These are phyloP conservation scores for Pelomyxa schiedti DNA, from an alignment of 78 protist genomes.

Conservation along the genomic window DNA sequence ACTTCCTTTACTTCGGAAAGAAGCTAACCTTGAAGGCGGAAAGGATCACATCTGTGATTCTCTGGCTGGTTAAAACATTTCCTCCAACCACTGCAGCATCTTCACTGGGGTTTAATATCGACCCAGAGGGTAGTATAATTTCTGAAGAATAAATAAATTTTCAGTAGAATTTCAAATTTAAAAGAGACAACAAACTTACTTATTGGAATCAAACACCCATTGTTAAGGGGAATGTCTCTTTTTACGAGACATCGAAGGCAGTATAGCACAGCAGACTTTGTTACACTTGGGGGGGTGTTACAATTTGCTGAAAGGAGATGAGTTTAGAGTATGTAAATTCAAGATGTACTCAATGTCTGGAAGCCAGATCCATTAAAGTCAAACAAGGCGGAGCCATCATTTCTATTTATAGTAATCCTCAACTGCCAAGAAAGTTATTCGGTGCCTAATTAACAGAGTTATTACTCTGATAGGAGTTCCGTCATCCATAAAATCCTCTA, in stretches of 20 bases:
- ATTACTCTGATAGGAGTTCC: slow-evolving; percentile 72
- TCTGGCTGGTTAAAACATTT: slow-evolving; percentile 84
- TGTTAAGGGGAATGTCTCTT: slow-evolving; percentile 83
- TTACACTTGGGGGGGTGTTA: slow-evolving; percentile 80
- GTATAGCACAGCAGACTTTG: slow-evolving; percentile 76
- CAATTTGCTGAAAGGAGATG: slow-evolving; percentile 67
- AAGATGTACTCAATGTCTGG: too few species aligned
- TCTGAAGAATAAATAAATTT: slow-evolving; percentile 72
- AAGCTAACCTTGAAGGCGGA: slow-evolving; percentile 68
- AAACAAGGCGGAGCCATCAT: slow-evolving; percentile 38
- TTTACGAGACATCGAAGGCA: slow-evolving; percentile 70
- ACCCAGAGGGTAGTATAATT: slow-evolving; percentile 39
- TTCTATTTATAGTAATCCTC: slow-evolving; percentile 45
- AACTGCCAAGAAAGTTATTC: slow-evolving; percentile 2
- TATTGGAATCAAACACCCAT: slow-evolving; percentile 28
- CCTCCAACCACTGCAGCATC: slow-evolving; percentile 91
- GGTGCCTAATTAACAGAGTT: background rate
- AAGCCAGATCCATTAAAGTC: slow-evolving; percentile 77
- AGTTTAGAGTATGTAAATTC: too few species aligned
- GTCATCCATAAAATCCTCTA: slow-evolving; percentile 82
- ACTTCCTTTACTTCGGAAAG: slow-evolving; percentile 10
- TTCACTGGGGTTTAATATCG: slow-evolving; percentile 53
- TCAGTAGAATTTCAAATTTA: background rate
- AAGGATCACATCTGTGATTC: slow-evolving; percentile 80
- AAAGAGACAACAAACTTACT: background rate